Base-by-base conservation (phyloP, 148 eudicot genomes). In the Rhododendron williamsianum region DNA sequence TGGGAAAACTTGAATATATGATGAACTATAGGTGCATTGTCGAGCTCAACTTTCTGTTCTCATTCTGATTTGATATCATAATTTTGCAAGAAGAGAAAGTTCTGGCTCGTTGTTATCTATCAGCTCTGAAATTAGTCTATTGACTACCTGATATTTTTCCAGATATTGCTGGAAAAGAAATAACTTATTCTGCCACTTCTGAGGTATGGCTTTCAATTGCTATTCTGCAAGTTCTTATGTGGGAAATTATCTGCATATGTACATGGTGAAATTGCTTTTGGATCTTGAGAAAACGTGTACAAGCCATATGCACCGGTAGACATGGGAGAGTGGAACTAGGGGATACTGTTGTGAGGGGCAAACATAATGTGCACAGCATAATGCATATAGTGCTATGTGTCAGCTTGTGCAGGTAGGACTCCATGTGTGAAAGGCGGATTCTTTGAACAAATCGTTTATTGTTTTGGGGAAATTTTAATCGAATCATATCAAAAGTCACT, bases 91-190 rank as follows among this genome's bases (percentile, higher is more conserved):
- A 79, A 48, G 67, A 38, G 30, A 65, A 65, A 65, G 72, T 65
- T 25, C 72, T 33, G 1, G 72, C 10, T 58, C 46, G 35, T 78
- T 27, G 54, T 46, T 10, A 15, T 30, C 15, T 15, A 5, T 38
- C 41, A 38, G 6, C 4, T 60, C 49, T 84, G 60, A 27, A 79
- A 2, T 76, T 85, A 3, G 19, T 79, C 41, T 13, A 60, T 11
- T 80, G n/a, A 78, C 43, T 67, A 9, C 48, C 60, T 71, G 56
- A 71, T 33, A 2, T 41, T 12, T 74, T 83, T 58, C 25, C 89
- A 87, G 89, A 86, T 25, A 45, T 89, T 84, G 82, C 76, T 78
- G 84, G 86, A 51, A 87, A 81, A 80, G 82, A 81, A 60, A 89
- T 90, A 41, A 19, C 80, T 11, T 85, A 86, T 41, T 84, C 86